Base-by-base conservation (phyloP, 805 yeast genomes). In the Pichia ethanolica region DNA sequence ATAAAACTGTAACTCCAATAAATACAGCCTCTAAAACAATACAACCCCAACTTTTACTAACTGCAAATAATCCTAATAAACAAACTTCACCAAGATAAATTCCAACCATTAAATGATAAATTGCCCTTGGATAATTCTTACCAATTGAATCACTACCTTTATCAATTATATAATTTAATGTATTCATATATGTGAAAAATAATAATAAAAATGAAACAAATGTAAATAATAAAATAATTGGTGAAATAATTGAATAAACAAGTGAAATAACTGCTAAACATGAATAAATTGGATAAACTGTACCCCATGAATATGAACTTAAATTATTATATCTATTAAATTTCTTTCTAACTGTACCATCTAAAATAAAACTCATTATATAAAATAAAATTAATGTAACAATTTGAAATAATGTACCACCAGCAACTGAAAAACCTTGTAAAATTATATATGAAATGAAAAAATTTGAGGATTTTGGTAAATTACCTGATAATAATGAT, bases 1-100 rank as follows among this genome's bases (percentile, higher is more conserved):
- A 73, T 61, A 87, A 83, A 5, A 77, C 76, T 0, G 97, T 88
- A 55, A 75, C 66, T 8, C 75, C 77, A 12, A 88, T 59, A 39
- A 84, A 72, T 46, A 90, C 72, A 1, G 80, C 82, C 64, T 86
- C 87, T 47, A 91, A 68, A 4, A 83, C 86, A 55, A 89, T 75
- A 36, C 97, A 95, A 42, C 97, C 98, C 97, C 97, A 91, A 39
- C 95, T 85, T 72, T 88, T 88, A 53, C 95, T 89, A 49, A 91
- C 95, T 14, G 80, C 86, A 63, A 89, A 90, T 49, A 93, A 67
- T 48, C 97, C 97, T 47, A 93, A 64, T 54, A 93, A 59, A 71
- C 96, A 88, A 26, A 89, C 68, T 67, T 91, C 90, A 38, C 96
- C 96, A 42, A 91, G 65, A 65, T 91, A 91, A 41, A 93, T 66